Percentiles rank a stretch among this genome's conserved stretches.
These are phyloP conservation scores for Metschnikowia kunwiensis DNA, from an alignment of 805 yeast genomes.

Conservation along the genomic window DNA sequence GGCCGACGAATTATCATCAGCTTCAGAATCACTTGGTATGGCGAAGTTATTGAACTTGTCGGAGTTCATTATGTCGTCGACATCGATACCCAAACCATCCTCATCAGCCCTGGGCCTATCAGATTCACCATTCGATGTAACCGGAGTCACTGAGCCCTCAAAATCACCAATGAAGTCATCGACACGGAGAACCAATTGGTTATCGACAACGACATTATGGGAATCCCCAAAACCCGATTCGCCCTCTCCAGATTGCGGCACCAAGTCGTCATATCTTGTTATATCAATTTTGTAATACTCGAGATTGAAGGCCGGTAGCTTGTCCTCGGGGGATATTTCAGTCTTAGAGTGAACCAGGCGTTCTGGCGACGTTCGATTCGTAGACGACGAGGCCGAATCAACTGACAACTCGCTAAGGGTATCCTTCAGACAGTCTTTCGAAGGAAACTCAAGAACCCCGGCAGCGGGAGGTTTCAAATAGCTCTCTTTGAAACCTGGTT, in stretches of 20 bases:
- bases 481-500: slow-evolving; percentile 53
- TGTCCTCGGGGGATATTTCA: slow-evolving; percentile 21
- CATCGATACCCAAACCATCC: slow-evolving; percentile 42
- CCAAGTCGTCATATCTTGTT: slow-evolving; percentile 34
- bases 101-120: slow-evolving; percentile 17
- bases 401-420: slow-evolving; percentile 7
- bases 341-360: background rate
- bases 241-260: background rate
- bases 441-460: background rate
- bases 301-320: slow-evolving; percentile 37
- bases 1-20: slow-evolving; percentile 1
- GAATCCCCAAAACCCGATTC: slow-evolving; percentile 8
- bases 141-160: slow-evolving; percentile 3
- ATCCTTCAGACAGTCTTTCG: slow-evolving; percentile 1
- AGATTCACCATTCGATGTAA: background rate
- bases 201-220: slow-evolving; percentile 28
- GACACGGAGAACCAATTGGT: slow-evolving; percentile 32
- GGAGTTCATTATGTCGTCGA: slow-evolving; percentile 40
- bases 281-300: slow-evolving; percentile 33
- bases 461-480: slow-evolving; percentile 23
- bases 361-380: background rate
- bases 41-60: slow-evolving; percentile 36
- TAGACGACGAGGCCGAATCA: slow-evolving; percentile 3
- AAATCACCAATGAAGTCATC: slow-evolving; percentile 31
- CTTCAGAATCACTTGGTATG: slow-evolving; percentile 17